Conservation (phyloP, 345 rosid species). For the Eutrema japonicum region DNA sequence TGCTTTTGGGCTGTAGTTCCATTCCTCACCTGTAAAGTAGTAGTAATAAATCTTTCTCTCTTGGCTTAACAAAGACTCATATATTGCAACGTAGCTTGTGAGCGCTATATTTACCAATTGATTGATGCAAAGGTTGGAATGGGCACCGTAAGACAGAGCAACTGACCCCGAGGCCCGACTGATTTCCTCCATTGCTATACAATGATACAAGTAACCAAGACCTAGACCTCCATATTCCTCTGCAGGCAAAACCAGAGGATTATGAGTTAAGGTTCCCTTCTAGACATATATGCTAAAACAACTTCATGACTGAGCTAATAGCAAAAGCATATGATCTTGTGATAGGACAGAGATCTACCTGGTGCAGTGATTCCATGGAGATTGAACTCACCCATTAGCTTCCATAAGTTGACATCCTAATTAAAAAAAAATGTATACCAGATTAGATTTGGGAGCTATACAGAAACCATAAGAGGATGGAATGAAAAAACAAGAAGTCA, state of each 20-base stretch:
- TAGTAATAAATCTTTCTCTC: constrained; percentile 15
- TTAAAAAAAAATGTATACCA: neutral
- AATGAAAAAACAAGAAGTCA: neutral
- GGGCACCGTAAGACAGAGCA: constrained; percentile 90
- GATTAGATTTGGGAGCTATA: neutral
- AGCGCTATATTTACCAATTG: constrained; percentile 65
- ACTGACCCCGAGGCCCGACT: constrained; percentile 94
- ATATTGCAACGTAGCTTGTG: neutral
- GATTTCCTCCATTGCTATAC: constrained; percentile 91
- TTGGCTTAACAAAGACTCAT: neutral
- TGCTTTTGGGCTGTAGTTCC: constrained; percentile 77
- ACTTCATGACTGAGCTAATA: neutral
- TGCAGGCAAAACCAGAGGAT: constrained; percentile 35
- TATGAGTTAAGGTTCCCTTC: neutral
- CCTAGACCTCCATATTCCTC: constrained; percentile 98
- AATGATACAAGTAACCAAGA: constrained; percentile 93
- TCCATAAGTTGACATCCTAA: constrained; percentile 91
- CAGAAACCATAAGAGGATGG: neutral
- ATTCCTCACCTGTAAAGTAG: constrained; percentile 71
- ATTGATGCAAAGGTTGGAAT: constrained; percentile 92
- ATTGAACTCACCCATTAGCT: constrained; percentile 92
- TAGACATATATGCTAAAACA: neutral
- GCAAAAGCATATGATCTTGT: neutral
- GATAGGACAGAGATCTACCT: constrained; percentile 47
- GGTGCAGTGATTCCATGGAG: constrained; percentile 96